A percentile compares a stretch with the other conserved stretches of the same genome.
Conservation (phyloP, 116 monocot genomes). For the Cymodocea nodosa region DNA sequence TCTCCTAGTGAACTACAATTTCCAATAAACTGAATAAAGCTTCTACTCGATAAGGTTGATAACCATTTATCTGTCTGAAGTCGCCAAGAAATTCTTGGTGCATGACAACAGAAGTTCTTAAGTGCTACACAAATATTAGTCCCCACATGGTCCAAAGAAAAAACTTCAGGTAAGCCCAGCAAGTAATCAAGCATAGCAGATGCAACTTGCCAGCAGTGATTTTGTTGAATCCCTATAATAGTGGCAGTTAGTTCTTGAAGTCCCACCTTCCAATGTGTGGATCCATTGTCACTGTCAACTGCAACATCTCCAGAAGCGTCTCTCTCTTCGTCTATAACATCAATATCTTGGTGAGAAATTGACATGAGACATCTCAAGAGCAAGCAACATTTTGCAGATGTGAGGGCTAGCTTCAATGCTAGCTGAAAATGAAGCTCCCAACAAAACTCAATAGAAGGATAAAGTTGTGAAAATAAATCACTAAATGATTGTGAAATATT, state of each 20-base stretch:
- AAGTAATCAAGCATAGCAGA: conserved; percentile 70
- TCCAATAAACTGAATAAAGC: conserved; percentile 19
- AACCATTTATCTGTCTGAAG: conserved; percentile 81
- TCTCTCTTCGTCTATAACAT: conserved; percentile 7
- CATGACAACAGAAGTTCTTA: conserved; percentile 43
- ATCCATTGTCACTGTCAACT: conserved; percentile 17
- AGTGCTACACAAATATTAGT: conserved; percentile 38
- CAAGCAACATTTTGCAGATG: conserved; percentile 48
- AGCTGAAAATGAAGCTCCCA: conserved; percentile 69
- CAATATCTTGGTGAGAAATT: conserved; percentile 7
- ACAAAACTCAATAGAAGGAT: conserved; percentile 51
- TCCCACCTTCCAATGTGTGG: conserved; percentile 39
- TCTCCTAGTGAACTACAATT: conserved; percentile 38
- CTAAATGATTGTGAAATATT: conserved; percentile 32
- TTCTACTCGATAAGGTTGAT: conserved; percentile 31
- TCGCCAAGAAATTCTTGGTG: conserved; percentile 83
- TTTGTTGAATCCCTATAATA: conserved; percentile 36
- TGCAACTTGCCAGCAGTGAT: conserved; percentile 70
- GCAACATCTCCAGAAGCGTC: conserved; percentile 3
- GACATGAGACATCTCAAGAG: conserved; percentile 43
- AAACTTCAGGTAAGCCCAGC: conserved; percentile 33
- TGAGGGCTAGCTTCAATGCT: conserved; percentile 28
- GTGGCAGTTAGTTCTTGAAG: conserved; percentile 37
- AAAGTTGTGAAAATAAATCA: conserved; percentile 41
- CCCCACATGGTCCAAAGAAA: conserved; percentile 33